These are phyloP conservation scores for Chionographis japonica DNA, from an alignment of 106 monocot species.

Conservation along the genomic window DNA sequence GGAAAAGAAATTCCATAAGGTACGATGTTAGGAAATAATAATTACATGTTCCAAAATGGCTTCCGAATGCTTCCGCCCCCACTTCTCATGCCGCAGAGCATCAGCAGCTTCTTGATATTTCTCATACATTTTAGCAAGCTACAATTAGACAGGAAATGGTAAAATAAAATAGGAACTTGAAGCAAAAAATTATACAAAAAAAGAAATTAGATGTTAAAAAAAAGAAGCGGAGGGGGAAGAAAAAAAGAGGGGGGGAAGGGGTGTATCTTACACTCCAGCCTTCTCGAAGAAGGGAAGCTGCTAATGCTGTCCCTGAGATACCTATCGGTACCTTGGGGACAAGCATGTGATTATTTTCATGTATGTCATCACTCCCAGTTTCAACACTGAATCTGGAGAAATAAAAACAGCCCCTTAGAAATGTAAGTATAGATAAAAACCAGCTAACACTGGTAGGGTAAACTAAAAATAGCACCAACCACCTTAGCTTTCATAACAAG, in stretches of 20 bases:
- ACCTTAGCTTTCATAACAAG: too few species aligned
- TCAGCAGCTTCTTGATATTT: slow-evolving; percentile 97
- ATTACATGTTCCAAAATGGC: slow-evolving; percentile 69
- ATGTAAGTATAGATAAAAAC: neutral
- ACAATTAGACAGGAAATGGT: slow-evolving; percentile 2
- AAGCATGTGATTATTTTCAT: slow-evolving; percentile 31
- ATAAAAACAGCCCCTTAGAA: neutral
- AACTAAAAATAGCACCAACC: neutral
- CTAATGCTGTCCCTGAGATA: slow-evolving; percentile 94
- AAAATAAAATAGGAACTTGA: neutral
- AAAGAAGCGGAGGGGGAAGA: neutral
- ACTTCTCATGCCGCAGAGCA: slow-evolving; percentile 82
- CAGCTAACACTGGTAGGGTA: too few species aligned
- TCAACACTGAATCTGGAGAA: slow-evolving; percentile 37
- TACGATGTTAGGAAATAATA: neutral
- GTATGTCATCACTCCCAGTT: slow-evolving; percentile 10
- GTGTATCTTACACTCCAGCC: slow-evolving; percentile 91
- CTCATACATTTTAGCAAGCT: slow-evolving; percentile 98
- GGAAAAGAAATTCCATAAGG: too few species aligned
- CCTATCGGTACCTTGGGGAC: slow-evolving; percentile 54
- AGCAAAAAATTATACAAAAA: neutral
- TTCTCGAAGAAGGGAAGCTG: slow-evolving; percentile 88
- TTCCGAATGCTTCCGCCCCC: slow-evolving; percentile 75
- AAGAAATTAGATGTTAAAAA: neutral
- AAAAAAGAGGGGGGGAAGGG: neutral